phyloP scores from a whole-genome alignment of 2,329 filamentous ascomycete species.

The Fusarium incarnatum region DNA sequence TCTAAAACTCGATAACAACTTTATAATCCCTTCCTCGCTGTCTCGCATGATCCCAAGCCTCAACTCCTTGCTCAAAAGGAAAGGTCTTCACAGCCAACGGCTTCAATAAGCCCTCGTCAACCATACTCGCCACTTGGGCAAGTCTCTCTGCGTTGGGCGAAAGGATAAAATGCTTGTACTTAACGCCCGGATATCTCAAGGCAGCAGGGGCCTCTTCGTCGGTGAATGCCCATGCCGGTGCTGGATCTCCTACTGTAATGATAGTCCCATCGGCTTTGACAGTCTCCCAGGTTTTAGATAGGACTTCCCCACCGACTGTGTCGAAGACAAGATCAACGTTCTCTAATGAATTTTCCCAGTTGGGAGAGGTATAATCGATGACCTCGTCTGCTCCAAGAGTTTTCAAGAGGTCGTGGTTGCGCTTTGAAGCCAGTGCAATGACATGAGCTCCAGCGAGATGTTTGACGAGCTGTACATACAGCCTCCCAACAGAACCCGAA shows the following conservation, averaged over 20 bases:
- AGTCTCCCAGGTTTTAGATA: conserved; percentile 47
- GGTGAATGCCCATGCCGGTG: conserved; percentile 50
- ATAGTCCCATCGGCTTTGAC: conserved; percentile 49
- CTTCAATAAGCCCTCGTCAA: not conserved
- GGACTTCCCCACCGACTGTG: conserved; percentile 3
- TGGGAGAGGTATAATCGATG: conserved; percentile 42
- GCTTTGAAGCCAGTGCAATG: conserved; percentile 46
- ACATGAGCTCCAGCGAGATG: conserved; percentile 39
- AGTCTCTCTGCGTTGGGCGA: not conserved
- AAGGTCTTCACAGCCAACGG: conserved; percentile 7
- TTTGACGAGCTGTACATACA: conserved; percentile 48
- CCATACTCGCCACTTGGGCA: not conserved
- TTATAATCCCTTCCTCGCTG: conserved; percentile 14
- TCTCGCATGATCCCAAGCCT: conserved; percentile 16
- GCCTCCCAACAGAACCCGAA: conserved; percentile 26
- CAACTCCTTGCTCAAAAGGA: not conserved
- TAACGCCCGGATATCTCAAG: conserved; percentile 32
- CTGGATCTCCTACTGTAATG: conserved; percentile 52
- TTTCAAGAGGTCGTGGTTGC: conserved; percentile 28
- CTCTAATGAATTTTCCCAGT: conserved; percentile 36
- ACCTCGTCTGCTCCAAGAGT: conserved; percentile 40
- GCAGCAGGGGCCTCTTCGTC: conserved; percentile 35
- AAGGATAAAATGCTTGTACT: conserved; percentile 46
- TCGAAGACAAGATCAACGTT: conserved; percentile 18
- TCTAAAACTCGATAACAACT: conserved; percentile 4